A percentile compares a stretch with the other conserved stretches of the same genome.
Conservation (phyloP, 2,329 filamentous ascomycete genomes). For the Tolypocladium sp. region DNA sequence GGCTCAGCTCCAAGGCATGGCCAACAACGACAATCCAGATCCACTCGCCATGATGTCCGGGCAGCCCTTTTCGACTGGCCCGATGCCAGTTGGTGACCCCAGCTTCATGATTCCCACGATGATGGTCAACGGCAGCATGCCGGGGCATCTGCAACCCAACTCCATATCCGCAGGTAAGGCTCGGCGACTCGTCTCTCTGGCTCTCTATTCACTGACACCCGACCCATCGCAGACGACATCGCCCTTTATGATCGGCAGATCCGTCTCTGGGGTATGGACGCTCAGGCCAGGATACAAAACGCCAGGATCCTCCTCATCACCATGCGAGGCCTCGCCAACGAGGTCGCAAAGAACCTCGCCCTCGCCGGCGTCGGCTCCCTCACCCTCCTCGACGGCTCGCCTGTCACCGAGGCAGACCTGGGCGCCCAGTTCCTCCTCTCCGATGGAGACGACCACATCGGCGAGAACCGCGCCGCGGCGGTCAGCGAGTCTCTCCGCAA, state of each 20-base stretch:
- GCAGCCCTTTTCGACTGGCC: conserved; percentile 16
- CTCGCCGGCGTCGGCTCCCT: conserved; percentile 86
- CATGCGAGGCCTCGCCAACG: conserved; percentile 80
- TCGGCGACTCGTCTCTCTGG: neutral
- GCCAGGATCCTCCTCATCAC: conserved; percentile 86
- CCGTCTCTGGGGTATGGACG: conserved; percentile 90
- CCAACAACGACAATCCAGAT: neutral
- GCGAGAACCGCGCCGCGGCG: conserved; percentile 77
- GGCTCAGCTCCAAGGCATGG: conserved; percentile 3
- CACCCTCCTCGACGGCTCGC: conserved; percentile 73
- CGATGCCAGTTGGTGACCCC: conserved; percentile 15
- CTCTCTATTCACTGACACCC: neutral
- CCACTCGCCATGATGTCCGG: conserved; percentile 10
- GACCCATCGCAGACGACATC: conserved; percentile 63
- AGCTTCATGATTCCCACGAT: conserved; percentile 21
- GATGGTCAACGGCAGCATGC: conserved; percentile 18
- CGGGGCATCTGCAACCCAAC: conserved; percentile 9
- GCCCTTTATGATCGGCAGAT: conserved; percentile 97
- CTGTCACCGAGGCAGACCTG: conserved; percentile 70
- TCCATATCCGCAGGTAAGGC: conserved; percentile 24
- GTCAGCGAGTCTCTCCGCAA: conserved; percentile 69
- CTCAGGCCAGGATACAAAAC: conserved; percentile 83
- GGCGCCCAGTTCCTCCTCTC: conserved; percentile 76
- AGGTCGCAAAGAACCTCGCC: conserved; percentile 95
- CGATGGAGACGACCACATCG: conserved; percentile 53